Percentiles rank a stretch among this genome's conserved stretches.
phyloP scores from a whole-genome alignment of 495 filamentous ascomycete species.

The Annulohypoxylon stygium region DNA sequence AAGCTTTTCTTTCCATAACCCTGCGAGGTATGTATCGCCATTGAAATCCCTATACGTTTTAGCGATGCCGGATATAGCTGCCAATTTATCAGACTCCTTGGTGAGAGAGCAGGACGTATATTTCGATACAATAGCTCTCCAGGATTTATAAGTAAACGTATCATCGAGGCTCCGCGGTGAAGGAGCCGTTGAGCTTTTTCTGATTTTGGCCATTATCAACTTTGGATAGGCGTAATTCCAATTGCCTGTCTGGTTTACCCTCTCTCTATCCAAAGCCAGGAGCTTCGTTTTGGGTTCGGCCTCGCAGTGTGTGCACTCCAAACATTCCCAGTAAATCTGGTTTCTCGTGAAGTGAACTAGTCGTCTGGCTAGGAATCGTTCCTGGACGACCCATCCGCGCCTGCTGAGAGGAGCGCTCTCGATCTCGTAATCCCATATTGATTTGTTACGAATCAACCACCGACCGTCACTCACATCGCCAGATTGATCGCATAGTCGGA shows the following conservation, averaged over 20 bases:
- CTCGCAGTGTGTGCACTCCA: conserved; percentile 2
- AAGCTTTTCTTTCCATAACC: not conserved
- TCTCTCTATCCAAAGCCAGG: not conserved
- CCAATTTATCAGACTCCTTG: not conserved
- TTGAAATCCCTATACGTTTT: not conserved
- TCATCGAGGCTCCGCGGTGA: not conserved
- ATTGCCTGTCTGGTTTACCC: not conserved
- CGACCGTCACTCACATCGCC: not conserved
- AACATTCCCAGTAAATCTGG: conserved; percentile 4
- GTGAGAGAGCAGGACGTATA: not conserved
- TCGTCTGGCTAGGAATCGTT: not conserved
- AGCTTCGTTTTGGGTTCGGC: not conserved
- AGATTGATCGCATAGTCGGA: not conserved
- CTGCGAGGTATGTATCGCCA: not conserved
- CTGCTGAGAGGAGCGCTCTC: not conserved
- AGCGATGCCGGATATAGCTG: conserved; percentile 3
- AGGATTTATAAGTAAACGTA: not conserved
- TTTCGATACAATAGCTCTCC: not conserved
- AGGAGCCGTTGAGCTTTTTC: not conserved
- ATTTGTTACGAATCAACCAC: not conserved
- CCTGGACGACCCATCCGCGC: conserved; percentile 4
- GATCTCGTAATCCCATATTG: not conserved
- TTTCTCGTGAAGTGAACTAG: not conserved
- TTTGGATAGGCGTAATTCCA: no score
- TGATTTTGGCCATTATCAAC: not conserved